Percentiles rank a stretch among this genome's conserved stretches.
Evolutionary conservation across 352 stramenopile species (phyloP).

Genomic region (Blastocystis sp.): DNA sequence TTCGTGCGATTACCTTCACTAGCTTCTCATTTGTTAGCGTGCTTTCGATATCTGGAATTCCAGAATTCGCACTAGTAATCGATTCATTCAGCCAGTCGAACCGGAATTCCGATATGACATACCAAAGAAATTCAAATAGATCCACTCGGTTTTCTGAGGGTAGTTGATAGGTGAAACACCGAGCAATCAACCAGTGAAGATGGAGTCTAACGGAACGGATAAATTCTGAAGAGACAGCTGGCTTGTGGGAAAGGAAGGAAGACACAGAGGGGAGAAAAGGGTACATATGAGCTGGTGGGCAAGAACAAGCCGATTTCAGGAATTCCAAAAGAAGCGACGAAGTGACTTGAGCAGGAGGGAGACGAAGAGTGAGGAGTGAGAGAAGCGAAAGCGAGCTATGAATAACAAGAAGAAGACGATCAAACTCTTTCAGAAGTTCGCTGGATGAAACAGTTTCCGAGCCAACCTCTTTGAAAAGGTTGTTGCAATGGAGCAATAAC

Average conservation of each 20-base stretch:
- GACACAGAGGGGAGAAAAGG: neutral
- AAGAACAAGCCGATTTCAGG: neutral
- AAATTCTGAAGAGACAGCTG: neutral
- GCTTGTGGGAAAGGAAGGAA: neutral
- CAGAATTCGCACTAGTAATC: neutral
- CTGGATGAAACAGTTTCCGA: neutral
- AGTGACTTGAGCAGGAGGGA: neutral
- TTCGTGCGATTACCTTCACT: neutral
- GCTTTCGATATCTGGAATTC: conserved; percentile 1
- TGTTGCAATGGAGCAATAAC: neutral
- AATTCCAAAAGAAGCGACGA: neutral
- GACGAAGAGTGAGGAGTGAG: neutral
- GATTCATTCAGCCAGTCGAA: neutral
- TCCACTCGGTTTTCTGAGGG: neutral
- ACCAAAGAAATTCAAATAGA: conserved; percentile 10
- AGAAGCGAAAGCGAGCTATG: neutral
- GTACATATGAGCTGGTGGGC: neutral
- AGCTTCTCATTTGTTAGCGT: neutral
- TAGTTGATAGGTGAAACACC: neutral
- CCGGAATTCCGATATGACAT: neutral
- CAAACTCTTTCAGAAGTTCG: neutral
- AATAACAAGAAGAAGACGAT: no score
- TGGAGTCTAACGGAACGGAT: neutral
- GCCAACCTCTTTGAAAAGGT: neutral
- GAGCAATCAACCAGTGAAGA: conserved; percentile 9